phyloP scores from a whole-genome alignment of 2,329 filamentous ascomycete genomes.

The Verruconis gallopava region DNA sequence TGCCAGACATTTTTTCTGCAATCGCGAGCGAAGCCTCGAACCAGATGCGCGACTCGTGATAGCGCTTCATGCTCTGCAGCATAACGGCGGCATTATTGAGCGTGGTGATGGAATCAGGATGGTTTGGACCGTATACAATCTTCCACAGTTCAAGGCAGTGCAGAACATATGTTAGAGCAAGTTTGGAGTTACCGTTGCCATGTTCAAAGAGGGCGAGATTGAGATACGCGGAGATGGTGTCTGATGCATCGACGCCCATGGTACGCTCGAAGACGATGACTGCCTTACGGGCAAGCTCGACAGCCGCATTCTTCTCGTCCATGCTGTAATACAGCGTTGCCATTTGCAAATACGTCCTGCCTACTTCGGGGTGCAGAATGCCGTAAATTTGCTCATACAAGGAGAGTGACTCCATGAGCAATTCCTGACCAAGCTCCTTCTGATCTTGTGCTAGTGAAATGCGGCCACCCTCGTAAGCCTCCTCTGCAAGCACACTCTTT shows the following conservation, averaged over 20 bases:
- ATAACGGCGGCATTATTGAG: conserved; percentile 98
- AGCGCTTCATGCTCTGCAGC: conserved; percentile 90
- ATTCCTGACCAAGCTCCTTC: conserved; percentile 88
- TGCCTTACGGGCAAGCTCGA: conserved; percentile 91
- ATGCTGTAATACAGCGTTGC: conserved; percentile 95
- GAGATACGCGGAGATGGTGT: conserved; percentile 89
- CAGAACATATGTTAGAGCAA: conserved; percentile 53
- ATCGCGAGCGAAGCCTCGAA: conserved; percentile 86
- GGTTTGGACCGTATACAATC: conserved; percentile 83
- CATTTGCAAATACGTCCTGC: conserved; percentile 83
- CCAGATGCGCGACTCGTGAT: conserved; percentile 89
- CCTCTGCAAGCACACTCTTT: conserved; percentile 62
- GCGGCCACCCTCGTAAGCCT: conserved; percentile 87
- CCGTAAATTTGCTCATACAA: conserved; percentile 98
- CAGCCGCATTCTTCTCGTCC: conserved; percentile 93
- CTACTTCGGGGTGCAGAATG: conserved; percentile 91
- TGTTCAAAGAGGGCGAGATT: conserved; percentile 93
- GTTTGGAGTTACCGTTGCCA: conserved; percentile 73
- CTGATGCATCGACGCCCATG: conserved; percentile 80
- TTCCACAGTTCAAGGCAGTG: conserved; percentile 95
- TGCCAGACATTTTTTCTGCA: conserved; percentile 81
- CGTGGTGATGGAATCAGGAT: conserved; percentile 96
- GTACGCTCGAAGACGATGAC: conserved; percentile 94
- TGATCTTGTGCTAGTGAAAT: conserved; percentile 94
- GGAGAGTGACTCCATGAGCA: conserved; percentile 88